phyloP scores from a whole-genome alignment of 371 early-diverging fungal species.

The Syncephalastrum sp. region DNA sequence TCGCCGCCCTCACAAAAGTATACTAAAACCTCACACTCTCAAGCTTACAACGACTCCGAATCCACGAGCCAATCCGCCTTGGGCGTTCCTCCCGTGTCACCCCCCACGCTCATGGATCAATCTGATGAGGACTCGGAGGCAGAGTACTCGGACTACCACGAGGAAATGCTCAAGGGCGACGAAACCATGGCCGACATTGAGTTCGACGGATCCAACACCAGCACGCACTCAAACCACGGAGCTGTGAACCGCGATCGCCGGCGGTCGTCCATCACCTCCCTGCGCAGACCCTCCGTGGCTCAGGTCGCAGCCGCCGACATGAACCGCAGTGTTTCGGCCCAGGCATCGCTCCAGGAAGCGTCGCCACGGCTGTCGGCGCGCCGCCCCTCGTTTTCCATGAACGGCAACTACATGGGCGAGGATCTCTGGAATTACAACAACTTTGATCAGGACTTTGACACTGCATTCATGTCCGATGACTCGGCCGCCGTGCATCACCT shows the following conservation, averaged over 20 bases:
- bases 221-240: not conserved
- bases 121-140: conserved; percentile 42
- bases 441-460: conserved; percentile 48
- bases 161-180: conserved; percentile 59
- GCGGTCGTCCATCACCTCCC: conserved; percentile 7
- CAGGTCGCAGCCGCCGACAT: conserved; percentile 11
- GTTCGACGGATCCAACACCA: conserved; percentile 6
- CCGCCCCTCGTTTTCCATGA: conserved; percentile 16
- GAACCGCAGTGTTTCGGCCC: not conserved
- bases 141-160: conserved; percentile 55
- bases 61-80: conserved; percentile 1
- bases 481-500: conserved; percentile 20
- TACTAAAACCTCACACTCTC: not conserved
- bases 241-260: conserved; percentile 5
- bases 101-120: conserved; percentile 10
- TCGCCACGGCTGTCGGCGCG: conserved; percentile 11
- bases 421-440: conserved; percentile 44
- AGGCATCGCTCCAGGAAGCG: not conserved
- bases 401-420: conserved; percentile 24
- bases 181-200: conserved; percentile 38
- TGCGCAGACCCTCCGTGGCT: conserved; percentile 19
- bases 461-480: conserved; percentile 34
- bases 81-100: conserved; percentile 2
- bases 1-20: conserved; percentile 16
- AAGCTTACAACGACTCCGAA: no score